A percentile compares a stretch with the other conserved stretches of the same genome.
Evolutionary conservation across 1,284 basidiomycete species (phyloP).

Genomic region (Hymenochaete sp.): DNA sequence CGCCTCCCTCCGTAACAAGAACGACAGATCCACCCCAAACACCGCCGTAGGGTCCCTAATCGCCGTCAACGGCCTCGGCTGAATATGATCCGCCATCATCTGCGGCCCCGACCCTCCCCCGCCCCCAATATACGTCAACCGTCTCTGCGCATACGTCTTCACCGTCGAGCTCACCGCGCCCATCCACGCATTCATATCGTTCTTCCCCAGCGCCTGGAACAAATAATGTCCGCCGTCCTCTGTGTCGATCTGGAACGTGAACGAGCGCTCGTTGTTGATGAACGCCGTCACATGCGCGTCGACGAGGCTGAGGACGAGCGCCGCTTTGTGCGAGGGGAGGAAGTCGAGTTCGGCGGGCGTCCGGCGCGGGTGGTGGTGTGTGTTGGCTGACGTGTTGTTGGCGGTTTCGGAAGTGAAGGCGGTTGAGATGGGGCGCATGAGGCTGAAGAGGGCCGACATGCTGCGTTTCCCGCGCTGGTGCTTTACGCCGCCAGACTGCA

Average conservation of each 20-base stretch:
- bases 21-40: slow-evolving; percentile 67
- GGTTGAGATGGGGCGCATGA: slow-evolving; percentile 80
- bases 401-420: slow-evolving; percentile 61
- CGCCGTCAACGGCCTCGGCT: slow-evolving; percentile 33
- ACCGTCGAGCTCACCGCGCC: slow-evolving; percentile 61
- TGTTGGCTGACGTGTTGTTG: slow-evolving; percentile 23
- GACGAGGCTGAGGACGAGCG: slow-evolving; percentile 61
- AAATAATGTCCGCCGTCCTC: slow-evolving; percentile 80
- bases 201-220: slow-evolving; percentile 58
- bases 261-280: slow-evolving; percentile 72
- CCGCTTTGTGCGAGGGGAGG: slow-evolving; percentile 55
- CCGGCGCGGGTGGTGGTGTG: slow-evolving; percentile 31
- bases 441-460: slow-evolving; percentile 70
- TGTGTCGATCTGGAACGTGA: slow-evolving; percentile 70
- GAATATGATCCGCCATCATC: slow-evolving; percentile 60
- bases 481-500: slow-evolving; percentile 36
- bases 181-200: slow-evolving; percentile 69
- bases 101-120: slow-evolving; percentile 63
- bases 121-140: slow-evolving; percentile 72
- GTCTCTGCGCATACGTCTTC: slow-evolving; percentile 61
- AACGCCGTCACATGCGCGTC: slow-evolving; percentile 61
- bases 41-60: slow-evolving; percentile 58
- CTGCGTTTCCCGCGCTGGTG: slow-evolving; percentile 77
- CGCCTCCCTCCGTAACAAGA: slow-evolving; percentile 58
- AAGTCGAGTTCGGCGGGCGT: slow-evolving; percentile 71